Base-by-base conservation (phyloP, 148 eudicot species). In the Euryodendron excelsum region DNA sequence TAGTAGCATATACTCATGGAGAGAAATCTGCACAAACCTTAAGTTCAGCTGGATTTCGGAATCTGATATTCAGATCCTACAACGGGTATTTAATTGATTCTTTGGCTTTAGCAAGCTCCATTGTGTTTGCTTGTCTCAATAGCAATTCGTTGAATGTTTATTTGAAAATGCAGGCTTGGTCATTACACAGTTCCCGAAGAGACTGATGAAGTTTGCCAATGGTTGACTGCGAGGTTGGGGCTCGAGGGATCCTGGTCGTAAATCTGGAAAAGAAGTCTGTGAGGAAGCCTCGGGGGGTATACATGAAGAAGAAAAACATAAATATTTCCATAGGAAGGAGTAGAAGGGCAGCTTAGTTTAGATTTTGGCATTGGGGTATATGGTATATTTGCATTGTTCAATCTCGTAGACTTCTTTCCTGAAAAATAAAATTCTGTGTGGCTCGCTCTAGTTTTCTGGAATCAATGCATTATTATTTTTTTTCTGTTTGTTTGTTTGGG, bases 181-280 rank as follows among this genome's bases (percentile, higher is more conserved):
- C 97, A 92, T 74, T 87, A 92, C 80, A 88, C 93, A 0, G 76
- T 87, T 67, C 91, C 93, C 13, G 92, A 89, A 82, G 96, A 92
- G 84, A 90, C 84, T 53, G 77, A 84, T 55, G 88, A 84, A 70
- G 86, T 92, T 36, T 87, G 96, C 87, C 80, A 75, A 59, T 92
- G 96, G 96, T 80, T 92, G 9, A 80, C 83, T 9, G 60, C 81
- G 44, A 77, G 47, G 7, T 50, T 92, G 80, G 89, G 75, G 66
- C 93, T 92, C 20, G 81, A 82, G n/a, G 90, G 92, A 37, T 75
- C 15, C 23, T 18, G 1, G 31, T 56, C 48, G 10, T 63, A 20
- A 36, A 67, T 18, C 27, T 52, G 13, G 82, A 72, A 36, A 72
- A 36, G 34, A 36, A 50, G 61, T n/a, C 36, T 28, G 28, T 28